Evolutionary conservation across 2,329 filamentous ascomycete genomes (phyloP), one percentile per base, ranked within the genome.

Genomic region (Cladosporium austrohemisphaericum): DNA sequence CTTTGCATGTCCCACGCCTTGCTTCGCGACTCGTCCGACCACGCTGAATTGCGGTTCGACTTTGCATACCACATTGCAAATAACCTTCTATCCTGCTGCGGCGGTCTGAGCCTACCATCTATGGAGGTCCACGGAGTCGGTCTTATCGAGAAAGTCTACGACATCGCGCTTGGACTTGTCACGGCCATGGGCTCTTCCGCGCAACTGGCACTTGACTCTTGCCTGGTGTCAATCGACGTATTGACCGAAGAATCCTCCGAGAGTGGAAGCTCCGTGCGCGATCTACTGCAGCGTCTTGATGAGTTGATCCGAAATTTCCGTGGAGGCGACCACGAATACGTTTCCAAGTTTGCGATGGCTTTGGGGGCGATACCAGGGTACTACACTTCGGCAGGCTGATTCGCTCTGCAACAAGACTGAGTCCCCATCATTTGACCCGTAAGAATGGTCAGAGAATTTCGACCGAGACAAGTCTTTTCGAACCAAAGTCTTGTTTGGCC

Each of bases 61-160:
- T 72, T 69, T 45, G 66, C 69, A 9, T 60, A 57, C 22, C 51
- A 61, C 11, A 52, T 71, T 52, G 69, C 66, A 1, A 57, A 65
- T 37, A 60, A 61, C 8, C 61, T 69, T 2, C 52, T 72, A 4
- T 56, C 63, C 29, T 57, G 66, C 25, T 71, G 68, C 48, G 60
- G 59, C 28, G 59, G 61, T 13, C 65, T 41, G 59, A 65, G 45
- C 8, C 50, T 60, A 16, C 44, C 54, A 49, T 66, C 71, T 2
- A 69, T 72, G 66, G 71, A 73, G 50, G 66, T 68, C 0, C 69
- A 72, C 51, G 70, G 70, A 3, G 66, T 71, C 26, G 70, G 47
- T 49, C 63, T 59, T 60, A 63, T 68, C 11, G 68, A 71, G 51
- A 71, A 71, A 52, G 52, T 71, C 18, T 71, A 64, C 33, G 67